Percentiles rank a stretch among this genome's conserved stretches.
Conservation (phyloP, 2,329 filamentous ascomycete genomes). For the Diplodia intermedia region DNA sequence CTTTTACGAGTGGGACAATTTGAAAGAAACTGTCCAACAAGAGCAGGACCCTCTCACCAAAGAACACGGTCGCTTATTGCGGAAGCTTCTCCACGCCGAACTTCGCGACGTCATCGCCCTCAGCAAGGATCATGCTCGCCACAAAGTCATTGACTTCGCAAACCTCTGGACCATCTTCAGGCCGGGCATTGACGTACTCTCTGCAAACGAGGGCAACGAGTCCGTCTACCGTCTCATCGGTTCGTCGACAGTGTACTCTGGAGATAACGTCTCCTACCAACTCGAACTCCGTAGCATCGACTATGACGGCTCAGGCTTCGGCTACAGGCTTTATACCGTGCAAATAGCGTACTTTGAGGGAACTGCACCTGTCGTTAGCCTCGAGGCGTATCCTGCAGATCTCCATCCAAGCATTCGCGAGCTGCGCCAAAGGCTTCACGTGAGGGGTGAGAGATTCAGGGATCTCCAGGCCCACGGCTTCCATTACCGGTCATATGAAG, state of each 20-base stretch:
- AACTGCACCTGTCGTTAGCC: slow-evolving; percentile 51
- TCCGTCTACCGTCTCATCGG: slow-evolving; percentile 41
- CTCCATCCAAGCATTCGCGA: slow-evolving; percentile 52
- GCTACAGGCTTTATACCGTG: slow-evolving; percentile 38
- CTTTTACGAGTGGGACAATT: slow-evolving; percentile 45
- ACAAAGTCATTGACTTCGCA: slow-evolving; percentile 51
- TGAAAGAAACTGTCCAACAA: slow-evolving; percentile 37
- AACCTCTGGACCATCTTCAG: slow-evolving; percentile 55
- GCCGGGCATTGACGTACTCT: slow-evolving; percentile 42
- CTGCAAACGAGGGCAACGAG: slow-evolving; percentile 48
- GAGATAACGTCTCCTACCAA: slow-evolving; percentile 47
- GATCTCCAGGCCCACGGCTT: slow-evolving; percentile 50
- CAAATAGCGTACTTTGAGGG: slow-evolving; percentile 46
- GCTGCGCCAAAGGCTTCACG: slow-evolving; percentile 50
- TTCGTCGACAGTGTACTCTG: slow-evolving; percentile 32
- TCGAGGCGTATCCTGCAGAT: slow-evolving; percentile 54
- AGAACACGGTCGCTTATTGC: slow-evolving; percentile 50
- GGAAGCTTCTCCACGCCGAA: slow-evolving; percentile 48
- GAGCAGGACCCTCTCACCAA: slow-evolving; percentile 43
- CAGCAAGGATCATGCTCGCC: slow-evolving; percentile 49
- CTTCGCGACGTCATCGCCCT: slow-evolving; percentile 52
- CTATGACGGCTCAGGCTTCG: slow-evolving; percentile 48
- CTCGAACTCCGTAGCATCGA: slow-evolving; percentile 45
- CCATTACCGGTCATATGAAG: slow-evolving; percentile 59
- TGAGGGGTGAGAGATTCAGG: slow-evolving; percentile 57